Base-by-base conservation (phyloP, 2,329 filamentous ascomycete genomes). In the Nemania sp. region DNA sequence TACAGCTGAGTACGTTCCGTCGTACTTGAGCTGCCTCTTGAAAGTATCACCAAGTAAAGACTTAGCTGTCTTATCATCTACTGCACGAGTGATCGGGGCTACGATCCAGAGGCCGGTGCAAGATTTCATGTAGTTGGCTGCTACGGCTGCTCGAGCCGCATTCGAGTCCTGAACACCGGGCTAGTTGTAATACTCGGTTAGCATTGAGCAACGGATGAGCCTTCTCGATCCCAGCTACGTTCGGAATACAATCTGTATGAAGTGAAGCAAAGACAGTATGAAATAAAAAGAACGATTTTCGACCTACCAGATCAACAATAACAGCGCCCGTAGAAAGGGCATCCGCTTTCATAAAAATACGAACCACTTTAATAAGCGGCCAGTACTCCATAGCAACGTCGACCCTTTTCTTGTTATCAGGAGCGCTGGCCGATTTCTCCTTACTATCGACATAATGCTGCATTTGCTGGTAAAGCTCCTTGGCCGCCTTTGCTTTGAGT, bases 1-100 rank as follows among this genome's bases (percentile, higher is more conserved):
- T 2, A 85, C 73, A 3, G 70, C 74, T 2, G 73, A 77, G 51
- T 80, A 80, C 0, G 73, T 77, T 2, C 80, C 78, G 53, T 86
- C 82, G 61, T 80, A 81, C 47, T 83, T 81, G 6, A 86, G 70
- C 56, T 86, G 83, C 1, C 77, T 72, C 59, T 81, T 83, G 70
- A 86, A 84, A 0, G 77, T 73, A 31, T 82, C 73, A 0, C 80
- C 80, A 2, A 86, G 72, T 2, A 86, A 69, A 1, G 72, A 75
- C 54, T 82, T 81, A 0, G 83, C 82, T 9, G 80, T 77, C 61
- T 84, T 84, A 57, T 86, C 81, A 59, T 85, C 79, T 1, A 85
- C 81, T 6, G 82, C 82, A 22, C 82, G 75, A 48, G 73, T 83
- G 52, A 86, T 84, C 0, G 81, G 81, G 1, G 82, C 80, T n/a